Percentiles rank a stretch among this genome's conserved stretches.
phyloP scores from a whole-genome alignment of 331 rosid species.

The Pyracantha coccinea region DNA sequence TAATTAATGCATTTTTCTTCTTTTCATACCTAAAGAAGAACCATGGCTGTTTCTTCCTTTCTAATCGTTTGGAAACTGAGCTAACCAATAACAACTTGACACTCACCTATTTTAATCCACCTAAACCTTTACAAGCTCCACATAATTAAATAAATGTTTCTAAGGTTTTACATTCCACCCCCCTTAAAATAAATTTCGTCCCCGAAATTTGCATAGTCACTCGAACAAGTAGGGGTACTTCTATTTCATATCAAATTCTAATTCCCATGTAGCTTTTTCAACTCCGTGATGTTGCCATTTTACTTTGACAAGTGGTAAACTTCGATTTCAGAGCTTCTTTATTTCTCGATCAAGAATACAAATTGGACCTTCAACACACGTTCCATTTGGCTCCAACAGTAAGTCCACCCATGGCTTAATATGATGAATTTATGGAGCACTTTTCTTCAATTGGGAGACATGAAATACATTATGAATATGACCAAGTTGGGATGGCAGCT shows the following conservation, averaged over 20 bases:
- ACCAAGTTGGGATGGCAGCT: background rate
- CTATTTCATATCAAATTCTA: background rate
- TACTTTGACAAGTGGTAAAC: background rate
- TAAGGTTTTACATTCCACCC: background rate
- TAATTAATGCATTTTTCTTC: too few species aligned
- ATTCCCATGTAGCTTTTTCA: background rate
- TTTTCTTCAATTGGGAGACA: background rate
- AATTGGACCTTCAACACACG: background rate
- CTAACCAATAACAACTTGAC: too few species aligned
- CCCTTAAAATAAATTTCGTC: too few species aligned
- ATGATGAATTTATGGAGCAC: background rate
- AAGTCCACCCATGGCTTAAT: background rate
- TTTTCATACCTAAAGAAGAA: too few species aligned
- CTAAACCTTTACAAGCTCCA: too few species aligned
- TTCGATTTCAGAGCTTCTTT: background rate
- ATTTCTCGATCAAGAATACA: background rate
- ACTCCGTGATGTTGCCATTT: background rate
- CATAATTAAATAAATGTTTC: too few species aligned
- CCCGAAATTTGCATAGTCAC: rapidly evolving
- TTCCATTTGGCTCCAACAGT: background rate
- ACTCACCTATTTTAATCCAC: too few species aligned
- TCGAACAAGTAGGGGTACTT: background rate
- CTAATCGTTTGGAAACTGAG: too few species aligned
- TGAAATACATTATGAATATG: background rate
- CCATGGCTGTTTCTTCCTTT: too few species aligned